Evolutionary conservation across 345 rosid species (phyloP), one percentile per base, ranked within the genome.

Genomic region (Viola odorata): DNA sequence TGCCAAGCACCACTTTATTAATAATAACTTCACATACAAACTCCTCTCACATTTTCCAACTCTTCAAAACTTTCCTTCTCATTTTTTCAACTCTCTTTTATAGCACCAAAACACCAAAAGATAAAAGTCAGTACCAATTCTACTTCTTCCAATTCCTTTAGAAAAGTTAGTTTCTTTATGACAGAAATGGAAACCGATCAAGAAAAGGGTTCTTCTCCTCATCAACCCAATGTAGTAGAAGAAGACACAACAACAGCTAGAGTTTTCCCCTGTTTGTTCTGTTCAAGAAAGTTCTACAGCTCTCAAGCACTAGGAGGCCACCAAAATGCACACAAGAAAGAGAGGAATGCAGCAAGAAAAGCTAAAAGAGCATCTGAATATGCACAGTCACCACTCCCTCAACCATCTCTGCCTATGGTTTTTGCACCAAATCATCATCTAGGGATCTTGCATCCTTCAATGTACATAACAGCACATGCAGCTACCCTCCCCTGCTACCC

Each of bases 271-370:
- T 91, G 96, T 54, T 69, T 80, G 16, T 91, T 85, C 68, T 91
- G 96, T 63, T 81, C 98, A 4, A 78, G 95, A 73, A 81, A 89
- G 62, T 91, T 91, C 68, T 77, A 82, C 72, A 92, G 91, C 53
- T 91, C 98, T 15, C 98, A 91, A 70, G 98, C 98, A 5, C 65
- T 91, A 16, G 98, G 96, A 12, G 98, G 98, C 17, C 98, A 91
- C 70, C 98, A 91, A 55, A 91, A 91, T 41, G 96, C 98, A 12
- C 96, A 91, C 81, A 91, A 87, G 89, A 89, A 81, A 58, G 98
- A 91, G 65, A 78, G 98, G 67, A 79, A 65, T 6, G 85, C 89
- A 7, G 91, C 88, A 0, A 79, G 95, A 69, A 91, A 80, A 64
- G 88, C 87, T 36, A 85, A 81, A 79, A 73, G 85, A 42, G 81